These are phyloP conservation scores for Penicillium oxalicum DNA, from an alignment of 2,329 filamentous ascomycete species.

Conservation along the genomic window DNA sequence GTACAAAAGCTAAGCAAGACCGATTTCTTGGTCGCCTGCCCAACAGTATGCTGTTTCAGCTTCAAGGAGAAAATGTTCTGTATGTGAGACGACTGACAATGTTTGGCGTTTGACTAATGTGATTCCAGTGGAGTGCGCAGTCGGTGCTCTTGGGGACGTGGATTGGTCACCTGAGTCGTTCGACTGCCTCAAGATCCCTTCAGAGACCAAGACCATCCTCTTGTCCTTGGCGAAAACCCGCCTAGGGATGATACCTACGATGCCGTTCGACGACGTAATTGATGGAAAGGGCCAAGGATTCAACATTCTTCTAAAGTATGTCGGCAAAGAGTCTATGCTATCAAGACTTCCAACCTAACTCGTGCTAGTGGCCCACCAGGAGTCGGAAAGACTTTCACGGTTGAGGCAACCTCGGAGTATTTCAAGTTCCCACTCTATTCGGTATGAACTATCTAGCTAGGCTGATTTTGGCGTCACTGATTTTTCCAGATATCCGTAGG, in stretches of 20 bases:
- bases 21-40: not conserved
- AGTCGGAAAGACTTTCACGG: slow-evolving; percentile 31
- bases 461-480: slow-evolving; percentile 1
- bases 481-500: slow-evolving; percentile 15
- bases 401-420: slow-evolving; percentile 19
- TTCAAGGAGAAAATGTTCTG: not conserved
- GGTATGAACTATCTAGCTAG: not conserved
- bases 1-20: not conserved
- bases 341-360: not conserved
- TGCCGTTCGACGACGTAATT: not conserved
- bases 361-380: not conserved
- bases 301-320: not conserved
- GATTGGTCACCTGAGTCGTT: not conserved
- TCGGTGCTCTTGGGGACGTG: not conserved
- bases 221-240: not conserved
- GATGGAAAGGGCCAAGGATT: not conserved
- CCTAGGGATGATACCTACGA: not conserved
- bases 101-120: not conserved
- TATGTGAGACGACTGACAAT: not conserved
- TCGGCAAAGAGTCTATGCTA: not conserved
- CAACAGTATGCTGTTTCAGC: not conserved
- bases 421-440: slow-evolving; percentile 17
- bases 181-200: not conserved
- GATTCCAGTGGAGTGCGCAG: not conserved
- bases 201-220: not conserved